Evolutionary conservation across 306 rosid genomes (phyloP), one percentile per base, ranked within the genome.

Genomic region (Herpetospermum pedunculosum): DNA sequence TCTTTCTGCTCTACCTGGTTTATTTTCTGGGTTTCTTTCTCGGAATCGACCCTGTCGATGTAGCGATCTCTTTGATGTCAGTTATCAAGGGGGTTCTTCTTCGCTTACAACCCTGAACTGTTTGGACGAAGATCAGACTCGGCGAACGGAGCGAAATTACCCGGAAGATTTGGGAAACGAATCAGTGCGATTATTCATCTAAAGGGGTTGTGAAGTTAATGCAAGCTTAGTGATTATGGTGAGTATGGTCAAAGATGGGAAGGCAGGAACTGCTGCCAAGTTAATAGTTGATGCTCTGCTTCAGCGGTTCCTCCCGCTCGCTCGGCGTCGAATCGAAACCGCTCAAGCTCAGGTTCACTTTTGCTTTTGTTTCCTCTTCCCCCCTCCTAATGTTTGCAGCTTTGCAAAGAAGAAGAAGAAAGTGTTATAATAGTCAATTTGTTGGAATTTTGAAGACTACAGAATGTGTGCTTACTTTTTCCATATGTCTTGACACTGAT

Each of bases 291-390:
- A 95, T 80, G 99, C 97, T 57, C 83, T 95, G 74, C 97, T 91
- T 72, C 99, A 95, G 89, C 92, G 99, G 73, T 95, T 95, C 78
- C 99, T 95, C 67, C 99, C 97, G 1, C 96, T 95, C 58, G 96
- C 99, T 40, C 95, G 99, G 38, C 97, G 99, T 64, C 97, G 97
- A 79, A 95, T 95, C 19, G 97, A 95, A 85, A 95, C 99, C 52
- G 96, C 99, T 52, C 99, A 95, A 88, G 99, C 97, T 3, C 99
- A 95, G 96, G 97, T 85, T 70, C 41, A 9, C 1, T 77, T 75
- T 29, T 38, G 3, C 64, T 46, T 34, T 34, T 48, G 53, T 19
- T 46, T 49, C 37, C 29, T 43, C 2, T 30, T 77, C 21, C 44
- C 44, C 57, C 4, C 21, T 11, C 37, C 43, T 32, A 37, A 16